A percentile compares a stretch with the other conserved stretches of the same genome.
Evolutionary conservation across 495 filamentous ascomycete species (phyloP).

Genomic region (Neurospora pannonica): DNA sequence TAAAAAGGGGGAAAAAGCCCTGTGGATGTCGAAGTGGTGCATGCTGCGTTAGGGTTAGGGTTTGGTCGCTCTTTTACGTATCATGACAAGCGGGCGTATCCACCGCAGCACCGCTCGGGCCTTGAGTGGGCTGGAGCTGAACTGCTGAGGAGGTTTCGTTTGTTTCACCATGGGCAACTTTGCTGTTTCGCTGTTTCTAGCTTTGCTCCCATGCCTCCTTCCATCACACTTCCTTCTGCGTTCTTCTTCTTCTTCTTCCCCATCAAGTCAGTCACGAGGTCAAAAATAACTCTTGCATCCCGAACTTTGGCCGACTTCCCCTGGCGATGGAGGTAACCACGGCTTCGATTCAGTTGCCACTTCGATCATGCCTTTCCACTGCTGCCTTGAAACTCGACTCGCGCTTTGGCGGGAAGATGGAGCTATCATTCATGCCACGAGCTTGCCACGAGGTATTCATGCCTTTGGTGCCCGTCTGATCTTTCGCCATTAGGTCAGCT

Average conservation of each 20-base stretch:
- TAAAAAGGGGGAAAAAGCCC: not conserved
- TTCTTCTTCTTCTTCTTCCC: not conserved
- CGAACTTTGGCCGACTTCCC: not conserved
- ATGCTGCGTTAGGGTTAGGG: not conserved
- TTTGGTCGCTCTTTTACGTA: not conserved
- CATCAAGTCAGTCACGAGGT: not conserved
- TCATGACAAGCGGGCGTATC: not conserved
- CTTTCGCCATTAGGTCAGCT: not conserved
- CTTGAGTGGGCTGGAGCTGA: not conserved
- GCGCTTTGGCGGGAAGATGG: not conserved
- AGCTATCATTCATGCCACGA: not conserved
- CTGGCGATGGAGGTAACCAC: not conserved
- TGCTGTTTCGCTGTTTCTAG: not conserved
- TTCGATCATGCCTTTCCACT: not conserved
- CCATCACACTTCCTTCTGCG: not conserved
- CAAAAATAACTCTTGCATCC: not conserved
- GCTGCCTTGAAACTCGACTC: not conserved
- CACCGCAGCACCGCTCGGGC: not conserved
- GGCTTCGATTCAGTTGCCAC: not conserved
- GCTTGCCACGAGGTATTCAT: not conserved
- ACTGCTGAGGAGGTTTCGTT: not conserved
- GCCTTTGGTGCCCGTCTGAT: not conserved
- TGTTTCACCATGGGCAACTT: slow-evolving; percentile 1
- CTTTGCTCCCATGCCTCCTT: not conserved
- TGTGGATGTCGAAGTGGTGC: not conserved